Conservation (phyloP, 164 flowering plant genomes). For the Piper betle region DNA sequence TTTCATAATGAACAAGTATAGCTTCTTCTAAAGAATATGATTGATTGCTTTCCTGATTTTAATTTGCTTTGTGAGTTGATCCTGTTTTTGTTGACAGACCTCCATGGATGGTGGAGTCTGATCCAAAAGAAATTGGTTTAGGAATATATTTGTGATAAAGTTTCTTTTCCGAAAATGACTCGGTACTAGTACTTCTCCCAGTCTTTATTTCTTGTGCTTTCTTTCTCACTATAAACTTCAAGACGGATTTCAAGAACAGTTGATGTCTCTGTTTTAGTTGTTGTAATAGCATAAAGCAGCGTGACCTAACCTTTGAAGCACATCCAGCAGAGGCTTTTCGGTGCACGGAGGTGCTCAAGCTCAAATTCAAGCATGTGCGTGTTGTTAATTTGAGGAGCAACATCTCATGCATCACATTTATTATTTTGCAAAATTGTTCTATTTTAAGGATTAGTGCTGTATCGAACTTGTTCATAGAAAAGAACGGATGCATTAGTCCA, state of each 20-base stretch:
- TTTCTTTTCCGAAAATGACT: too few species aligned
- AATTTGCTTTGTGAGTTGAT: background rate
- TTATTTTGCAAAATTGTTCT: background rate
- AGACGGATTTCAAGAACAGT: background rate
- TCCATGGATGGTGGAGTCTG: conserved; percentile 94
- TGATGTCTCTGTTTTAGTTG: background rate
- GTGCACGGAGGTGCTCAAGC: background rate
- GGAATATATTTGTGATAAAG: conserved; percentile 56
- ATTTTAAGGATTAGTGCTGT: background rate
- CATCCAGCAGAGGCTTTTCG: background rate
- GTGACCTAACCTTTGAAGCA: background rate
- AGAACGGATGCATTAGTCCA: background rate
- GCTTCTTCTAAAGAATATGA: background rate
- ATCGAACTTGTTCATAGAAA: too few species aligned
- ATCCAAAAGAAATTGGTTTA: conserved; percentile 67
- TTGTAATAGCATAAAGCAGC: background rate
- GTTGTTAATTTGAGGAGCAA: too few species aligned
- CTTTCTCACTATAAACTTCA: background rate
- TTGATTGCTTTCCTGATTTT: background rate
- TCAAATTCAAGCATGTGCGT: background rate
- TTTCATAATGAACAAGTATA: conserved; percentile 86
- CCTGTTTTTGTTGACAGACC: conserved; percentile 32
- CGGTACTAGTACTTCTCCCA: background rate
- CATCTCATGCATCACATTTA: background rate
- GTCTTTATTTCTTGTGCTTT: background rate